A percentile compares a stretch with the other conserved stretches of the same genome.
Evolutionary conservation across 345 rosid species (phyloP).

Genomic region (Boechera divaricarpa): DNA sequence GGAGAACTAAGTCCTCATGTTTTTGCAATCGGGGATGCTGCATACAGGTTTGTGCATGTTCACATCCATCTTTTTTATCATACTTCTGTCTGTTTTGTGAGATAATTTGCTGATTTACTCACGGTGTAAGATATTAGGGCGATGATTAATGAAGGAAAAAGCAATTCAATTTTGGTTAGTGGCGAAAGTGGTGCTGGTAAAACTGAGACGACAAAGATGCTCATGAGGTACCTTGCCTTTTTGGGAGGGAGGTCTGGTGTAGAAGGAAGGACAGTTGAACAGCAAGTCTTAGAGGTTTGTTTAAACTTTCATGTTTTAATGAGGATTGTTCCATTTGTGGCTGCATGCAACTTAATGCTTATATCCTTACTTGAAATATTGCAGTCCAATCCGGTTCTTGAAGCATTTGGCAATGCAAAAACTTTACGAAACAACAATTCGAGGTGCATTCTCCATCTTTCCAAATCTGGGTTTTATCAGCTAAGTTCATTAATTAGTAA

Average conservation of each 20-base stretch:
- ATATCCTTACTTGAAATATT: conserved; percentile 24
- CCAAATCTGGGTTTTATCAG: conserved; percentile 1
- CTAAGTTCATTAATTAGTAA: not conserved
- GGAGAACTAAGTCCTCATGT: conserved; percentile 97
- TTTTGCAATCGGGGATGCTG: conserved; percentile 92
- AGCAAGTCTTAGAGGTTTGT: conserved; percentile 90
- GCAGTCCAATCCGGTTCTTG: conserved; percentile 97
- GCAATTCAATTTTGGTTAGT: conserved; percentile 92
- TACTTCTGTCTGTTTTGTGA: not conserved
- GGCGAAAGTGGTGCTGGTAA: conserved; percentile 99
- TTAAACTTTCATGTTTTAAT: conserved; percentile 8
- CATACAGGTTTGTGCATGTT: conserved; percentile 65
- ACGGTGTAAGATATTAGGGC: conserved; percentile 58
- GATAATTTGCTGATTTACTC: conserved; percentile 42
- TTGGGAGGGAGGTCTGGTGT: conserved; percentile 92
- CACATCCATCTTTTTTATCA: conserved; percentile 11
- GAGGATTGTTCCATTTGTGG: conserved; percentile 10
- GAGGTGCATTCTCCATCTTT: conserved; percentile 53
- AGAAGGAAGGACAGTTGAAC: conserved; percentile 96
- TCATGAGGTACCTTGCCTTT: conserved; percentile 91
- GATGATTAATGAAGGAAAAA: conserved; percentile 88
- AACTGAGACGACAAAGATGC: conserved; percentile 98
- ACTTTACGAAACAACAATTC: conserved; percentile 95
- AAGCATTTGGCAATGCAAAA: conserved; percentile 98
- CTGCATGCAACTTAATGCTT: conserved; percentile 20